Evolutionary conservation across 306 rosid species (phyloP), one percentile per base, ranked within the genome.

Genomic region (Cucurbita ficifolia): DNA sequence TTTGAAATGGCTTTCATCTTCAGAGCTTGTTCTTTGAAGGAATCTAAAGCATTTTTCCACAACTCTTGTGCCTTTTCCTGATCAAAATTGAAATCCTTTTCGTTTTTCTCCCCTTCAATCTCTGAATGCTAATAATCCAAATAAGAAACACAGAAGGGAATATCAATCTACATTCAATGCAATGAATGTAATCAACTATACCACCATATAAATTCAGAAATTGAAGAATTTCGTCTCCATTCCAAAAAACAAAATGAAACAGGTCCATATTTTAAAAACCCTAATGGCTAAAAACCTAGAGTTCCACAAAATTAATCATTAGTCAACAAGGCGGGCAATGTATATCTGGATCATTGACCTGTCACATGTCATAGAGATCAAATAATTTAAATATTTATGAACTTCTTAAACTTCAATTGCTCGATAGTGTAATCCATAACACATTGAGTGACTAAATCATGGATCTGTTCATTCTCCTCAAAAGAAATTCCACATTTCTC

Each of bases 21-120:
- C 78, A 79, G 64, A 45, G 99, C 96, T 76, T 91, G 97, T 73
- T 89, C 96, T 82, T 78, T 91, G 81, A 91, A 91, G 45, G 96
- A 80, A 36, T 84, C 92, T 53, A 95, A 63, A 70, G 86, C 80
- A 77, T 88, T 84, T 76, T 83, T 59, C 99, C 96, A 91, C 5
- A 95, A 94, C 75, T 91, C 91, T 80, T 89, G 85, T 49, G 96
- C 84, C 46, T 89, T 89, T 72, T 86, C 87, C 16, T 81, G 65
- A 42, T 78, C 86, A 57, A 72, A 54, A 17, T 83, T 63, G 52
- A 70, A 43, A 78, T 78, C 79, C 24, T 78, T 84, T 42, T 43
- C 79, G 55, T 70, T 90, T 2, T 81, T 63, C 74, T 89, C 88
- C 77, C 83, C 89, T 73, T 89, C 88, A 80, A 82, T 49, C 35